Percentiles rank a stretch among this genome's conserved stretches.
Conservation (phyloP, 73 alveolate genomes). For the Durusdinium trenchii region DNA sequence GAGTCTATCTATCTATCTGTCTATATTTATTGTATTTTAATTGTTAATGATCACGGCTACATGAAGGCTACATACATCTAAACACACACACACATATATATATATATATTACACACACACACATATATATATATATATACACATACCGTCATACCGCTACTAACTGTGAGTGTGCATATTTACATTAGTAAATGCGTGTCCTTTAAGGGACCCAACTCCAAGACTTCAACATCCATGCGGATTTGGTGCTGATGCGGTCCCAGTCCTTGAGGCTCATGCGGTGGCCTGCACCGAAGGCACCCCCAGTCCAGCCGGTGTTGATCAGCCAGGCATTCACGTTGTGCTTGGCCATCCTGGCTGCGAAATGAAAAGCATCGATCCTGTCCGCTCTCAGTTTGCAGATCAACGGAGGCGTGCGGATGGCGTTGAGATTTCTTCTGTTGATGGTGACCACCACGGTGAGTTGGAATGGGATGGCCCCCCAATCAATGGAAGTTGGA, state of each 20-base stretch:
- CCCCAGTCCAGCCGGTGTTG: slow-evolving; percentile 99
- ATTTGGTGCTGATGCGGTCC: background rate
- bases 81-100: background rate
- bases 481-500: no score
- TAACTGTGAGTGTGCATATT: slow-evolving; percentile 95
- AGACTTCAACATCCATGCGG: background rate
- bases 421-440: no score
- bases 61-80: no score
- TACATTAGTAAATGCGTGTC: slow-evolving; percentile 26
- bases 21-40: no score
- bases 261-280: background rate
- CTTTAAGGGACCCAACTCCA: background rate
- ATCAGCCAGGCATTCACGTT: slow-evolving; percentile 97
- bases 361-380: slow-evolving; percentile 56
- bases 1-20: no score
- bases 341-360: slow-evolving; percentile 80
- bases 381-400: no score
- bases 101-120: background rate
- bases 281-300: background rate
- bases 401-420: no score
- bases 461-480: no score
- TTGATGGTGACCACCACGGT: no score
- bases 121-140: background rate
- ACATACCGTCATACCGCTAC: slow-evolving; percentile 95
- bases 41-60: background rate